A percentile compares a stretch with the other conserved stretches of the same genome.
Evolutionary conservation across 768 basidiomycete genomes (phyloP).

Genomic region (Tulasnella sp.): DNA sequence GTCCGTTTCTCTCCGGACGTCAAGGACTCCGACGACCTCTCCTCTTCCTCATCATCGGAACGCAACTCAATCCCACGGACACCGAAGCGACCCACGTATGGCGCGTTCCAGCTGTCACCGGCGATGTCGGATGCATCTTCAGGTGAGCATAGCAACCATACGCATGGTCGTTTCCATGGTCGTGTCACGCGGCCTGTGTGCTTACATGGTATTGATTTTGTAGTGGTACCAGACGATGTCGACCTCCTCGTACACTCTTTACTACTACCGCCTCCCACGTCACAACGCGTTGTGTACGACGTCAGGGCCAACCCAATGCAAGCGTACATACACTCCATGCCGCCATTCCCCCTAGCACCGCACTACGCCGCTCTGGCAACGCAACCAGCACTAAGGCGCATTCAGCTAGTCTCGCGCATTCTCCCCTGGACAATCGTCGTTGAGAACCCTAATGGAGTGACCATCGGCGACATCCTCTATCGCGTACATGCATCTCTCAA

Average conservation of each 20-base stretch:
- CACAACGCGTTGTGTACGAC: conserved; percentile 8
- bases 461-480: conserved; percentile 9
- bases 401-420: conserved; percentile 2
- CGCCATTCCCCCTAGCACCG: neutral
- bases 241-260: conserved; percentile 1
- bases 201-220: neutral
- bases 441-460: conserved; percentile 12
- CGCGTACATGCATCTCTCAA: conserved; percentile 5
- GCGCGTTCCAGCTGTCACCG: conserved; percentile 2
- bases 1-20: conserved; percentile 12
- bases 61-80: conserved; percentile 2
- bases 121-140: conserved; percentile 6
- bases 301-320: conserved; percentile 1
- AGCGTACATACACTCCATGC: conserved; percentile 1
- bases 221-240: neutral
- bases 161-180: neutral
- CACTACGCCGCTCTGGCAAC: conserved; percentile 6
- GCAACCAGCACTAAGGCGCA: neutral
- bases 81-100: neutral
- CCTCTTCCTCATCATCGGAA: neutral
- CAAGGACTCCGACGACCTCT: conserved; percentile 10
- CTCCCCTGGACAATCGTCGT: conserved; percentile 7
- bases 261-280: conserved; percentile 1
- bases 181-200: neutral
- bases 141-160: neutral